These are phyloP conservation scores for Brettanomyces bruxellensis DNA, from an alignment of 805 yeast species.

Conservation along the genomic window DNA sequence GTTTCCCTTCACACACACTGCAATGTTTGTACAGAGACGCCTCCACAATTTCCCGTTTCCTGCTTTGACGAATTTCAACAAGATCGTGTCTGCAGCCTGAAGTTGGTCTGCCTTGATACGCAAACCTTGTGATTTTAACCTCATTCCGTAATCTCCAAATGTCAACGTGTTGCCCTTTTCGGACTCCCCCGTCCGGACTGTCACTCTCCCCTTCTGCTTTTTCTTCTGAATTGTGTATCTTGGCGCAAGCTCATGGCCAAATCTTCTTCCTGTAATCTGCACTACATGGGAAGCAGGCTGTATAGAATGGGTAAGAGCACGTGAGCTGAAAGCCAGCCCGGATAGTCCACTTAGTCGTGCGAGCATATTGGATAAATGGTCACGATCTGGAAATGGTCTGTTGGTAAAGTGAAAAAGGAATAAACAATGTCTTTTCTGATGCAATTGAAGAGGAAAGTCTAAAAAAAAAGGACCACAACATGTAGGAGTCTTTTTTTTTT, in stretches of 20 bases:
- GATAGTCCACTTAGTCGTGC: too few relatives aligned
- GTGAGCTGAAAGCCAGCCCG: too few relatives aligned
- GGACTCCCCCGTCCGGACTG: slow-evolving; percentile 93
- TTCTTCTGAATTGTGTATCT: slow-evolving; percentile 59
- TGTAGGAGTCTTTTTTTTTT: too few relatives aligned
- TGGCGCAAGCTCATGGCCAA: slow-evolving; percentile 69
- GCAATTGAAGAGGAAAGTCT: too few relatives aligned
- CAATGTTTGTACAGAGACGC: slow-evolving; percentile 73
- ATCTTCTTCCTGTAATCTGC: slow-evolving; percentile 10
- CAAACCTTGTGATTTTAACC: slow-evolving; percentile 82
- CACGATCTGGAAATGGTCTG: too few relatives aligned
- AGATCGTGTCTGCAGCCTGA: slow-evolving; percentile 81
- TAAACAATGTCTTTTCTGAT: too few relatives aligned
- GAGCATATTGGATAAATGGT: too few relatives aligned
- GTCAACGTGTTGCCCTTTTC: slow-evolving; percentile 75
- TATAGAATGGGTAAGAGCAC: too few relatives aligned
- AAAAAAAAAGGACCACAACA: too few relatives aligned
- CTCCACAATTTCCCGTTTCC: slow-evolving; percentile 68
- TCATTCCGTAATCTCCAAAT: slow-evolving; percentile 78
- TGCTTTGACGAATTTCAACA: slow-evolving; percentile 78
- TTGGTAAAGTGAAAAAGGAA: too few relatives aligned
- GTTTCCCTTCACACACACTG: slow-evolving; percentile 94
- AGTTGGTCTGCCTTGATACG: slow-evolving; percentile 82
- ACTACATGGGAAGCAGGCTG: neutral
- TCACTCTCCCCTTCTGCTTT: slow-evolving; percentile 88